A percentile compares a stretch with the other conserved stretches of the same genome.
phyloP scores from a whole-genome alignment of 73 alveolate species.

The Vitrella brassicaformis region DNA sequence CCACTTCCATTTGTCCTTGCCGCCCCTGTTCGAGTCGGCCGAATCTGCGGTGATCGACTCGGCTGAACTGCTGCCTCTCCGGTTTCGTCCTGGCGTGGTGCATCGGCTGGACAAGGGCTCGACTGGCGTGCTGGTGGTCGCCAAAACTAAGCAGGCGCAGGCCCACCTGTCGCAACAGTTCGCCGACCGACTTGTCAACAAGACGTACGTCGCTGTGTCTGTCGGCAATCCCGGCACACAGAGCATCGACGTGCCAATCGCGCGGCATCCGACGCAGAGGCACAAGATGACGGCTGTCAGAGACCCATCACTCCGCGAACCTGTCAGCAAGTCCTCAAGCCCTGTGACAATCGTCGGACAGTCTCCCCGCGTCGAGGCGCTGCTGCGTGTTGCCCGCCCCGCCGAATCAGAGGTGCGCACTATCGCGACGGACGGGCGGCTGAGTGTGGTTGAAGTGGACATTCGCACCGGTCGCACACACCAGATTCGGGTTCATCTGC shows the following conservation, averaged over 20 bases:
- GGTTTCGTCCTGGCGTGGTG: constrained; percentile 23
- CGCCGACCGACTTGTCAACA: constrained; percentile 4
- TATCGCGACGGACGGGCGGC: constrained; percentile 7
- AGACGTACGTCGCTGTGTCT: constrained; percentile 1
- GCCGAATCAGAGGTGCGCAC: too few relatives aligned
- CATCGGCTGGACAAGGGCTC: constrained; percentile 40
- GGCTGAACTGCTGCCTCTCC: background rate
- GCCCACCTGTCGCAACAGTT: constrained; percentile 9
- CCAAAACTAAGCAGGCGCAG: constrained; percentile 7
- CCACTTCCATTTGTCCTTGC: too few relatives aligned
- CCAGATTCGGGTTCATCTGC: constrained; percentile 25
- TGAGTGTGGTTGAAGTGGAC: constrained; percentile 5
- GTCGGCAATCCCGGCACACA: background rate
- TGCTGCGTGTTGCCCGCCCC: too few relatives aligned
- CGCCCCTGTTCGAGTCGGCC: too few relatives aligned
- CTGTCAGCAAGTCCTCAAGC: too few relatives aligned
- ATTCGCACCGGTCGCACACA: constrained; percentile 23
- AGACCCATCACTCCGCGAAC: too few relatives aligned
- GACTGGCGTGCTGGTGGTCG: constrained; percentile 25
- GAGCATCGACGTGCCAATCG: background rate
- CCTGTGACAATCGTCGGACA: too few relatives aligned
- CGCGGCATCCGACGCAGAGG: background rate
- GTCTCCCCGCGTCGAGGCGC: too few relatives aligned
- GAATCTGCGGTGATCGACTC: too few relatives aligned
- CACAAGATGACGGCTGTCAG: background rate